Evolutionary conservation across 495 filamentous ascomycete genomes (phyloP).

Genomic region (Penicillium mononematosum): DNA sequence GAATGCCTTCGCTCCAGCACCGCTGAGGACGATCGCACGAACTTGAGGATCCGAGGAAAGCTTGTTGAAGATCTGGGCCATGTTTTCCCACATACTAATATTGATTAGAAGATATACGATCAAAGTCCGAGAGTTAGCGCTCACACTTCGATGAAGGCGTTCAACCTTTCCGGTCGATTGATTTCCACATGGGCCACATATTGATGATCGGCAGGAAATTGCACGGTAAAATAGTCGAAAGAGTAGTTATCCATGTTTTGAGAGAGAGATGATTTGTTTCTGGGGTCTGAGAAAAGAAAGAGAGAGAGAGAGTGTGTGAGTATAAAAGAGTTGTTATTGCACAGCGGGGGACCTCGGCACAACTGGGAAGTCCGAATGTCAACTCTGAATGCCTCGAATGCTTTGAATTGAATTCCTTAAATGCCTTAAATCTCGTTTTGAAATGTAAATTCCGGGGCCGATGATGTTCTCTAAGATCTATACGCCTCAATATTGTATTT

Average conservation of each 20-base stretch:
- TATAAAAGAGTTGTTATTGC: neutral
- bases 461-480: neutral
- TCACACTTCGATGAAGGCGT: conserved; percentile 78
- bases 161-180: conserved; percentile 85
- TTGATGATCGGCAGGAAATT: conserved; percentile 58
- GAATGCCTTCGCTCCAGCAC: conserved; percentile 81
- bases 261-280: neutral
- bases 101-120: conserved; percentile 7
- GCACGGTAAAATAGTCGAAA: conserved; percentile 75
- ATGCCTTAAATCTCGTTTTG: neutral
- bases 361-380: neutral
- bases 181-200: conserved; percentile 91
- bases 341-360: conserved; percentile 3
- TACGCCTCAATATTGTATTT: neutral
- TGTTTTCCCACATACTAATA: conserved; percentile 81
- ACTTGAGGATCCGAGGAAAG: conserved; percentile 72
- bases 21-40: conserved; percentile 78
- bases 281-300: no score
- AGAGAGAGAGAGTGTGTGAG: neutral
- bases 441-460: neutral
- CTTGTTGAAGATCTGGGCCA: conserved; percentile 66
- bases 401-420: no score
- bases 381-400: neutral
- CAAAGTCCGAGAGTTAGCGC: conserved; percentile 10
- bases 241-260: conserved; percentile 30